Conservation (phyloP, 495 filamentous ascomycete genomes). For the Aspergillus bridgeri region DNA sequence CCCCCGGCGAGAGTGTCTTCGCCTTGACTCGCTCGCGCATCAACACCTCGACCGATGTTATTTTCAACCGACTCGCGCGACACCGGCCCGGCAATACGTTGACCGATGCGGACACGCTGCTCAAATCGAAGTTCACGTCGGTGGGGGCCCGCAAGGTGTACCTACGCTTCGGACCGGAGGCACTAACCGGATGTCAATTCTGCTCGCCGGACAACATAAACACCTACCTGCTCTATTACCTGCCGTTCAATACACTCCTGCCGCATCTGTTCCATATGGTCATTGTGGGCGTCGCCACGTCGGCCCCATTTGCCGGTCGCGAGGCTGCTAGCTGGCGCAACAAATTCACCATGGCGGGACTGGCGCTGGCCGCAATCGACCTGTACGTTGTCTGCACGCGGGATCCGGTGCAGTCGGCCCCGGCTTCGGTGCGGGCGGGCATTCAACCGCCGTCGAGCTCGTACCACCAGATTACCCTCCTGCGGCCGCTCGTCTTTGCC, state of each 20-base stretch:
- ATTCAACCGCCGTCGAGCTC: conserved; percentile 43
- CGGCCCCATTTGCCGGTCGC: conserved; percentile 48
- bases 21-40: conserved; percentile 70
- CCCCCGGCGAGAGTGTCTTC: conserved; percentile 72
- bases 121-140: conserved; percentile 64
- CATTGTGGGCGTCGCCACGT: conserved; percentile 62
- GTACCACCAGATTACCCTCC: conserved; percentile 62
- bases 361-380: conserved; percentile 61
- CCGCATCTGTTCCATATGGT: conserved; percentile 77
- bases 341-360: conserved; percentile 59
- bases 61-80: conserved; percentile 73
- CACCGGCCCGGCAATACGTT: conserved; percentile 54
- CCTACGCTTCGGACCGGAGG: conserved; percentile 72
- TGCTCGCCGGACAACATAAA: conserved; percentile 70
- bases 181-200: conserved; percentile 71
- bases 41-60: conserved; percentile 76
- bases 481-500: conserved; percentile 57
- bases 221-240: conserved; percentile 75
- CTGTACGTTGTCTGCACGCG: conserved; percentile 58
- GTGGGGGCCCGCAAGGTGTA: conserved; percentile 75
- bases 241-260: conserved; percentile 62
- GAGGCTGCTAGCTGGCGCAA: conserved; percentile 66
- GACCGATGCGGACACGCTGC: conserved; percentile 57
- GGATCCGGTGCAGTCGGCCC: conserved; percentile 54
- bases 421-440: conserved; percentile 34